Base-by-base conservation (phyloP, 1,284 basidiomycete genomes). In the Cutaneotrichosporon cutaneum region DNA sequence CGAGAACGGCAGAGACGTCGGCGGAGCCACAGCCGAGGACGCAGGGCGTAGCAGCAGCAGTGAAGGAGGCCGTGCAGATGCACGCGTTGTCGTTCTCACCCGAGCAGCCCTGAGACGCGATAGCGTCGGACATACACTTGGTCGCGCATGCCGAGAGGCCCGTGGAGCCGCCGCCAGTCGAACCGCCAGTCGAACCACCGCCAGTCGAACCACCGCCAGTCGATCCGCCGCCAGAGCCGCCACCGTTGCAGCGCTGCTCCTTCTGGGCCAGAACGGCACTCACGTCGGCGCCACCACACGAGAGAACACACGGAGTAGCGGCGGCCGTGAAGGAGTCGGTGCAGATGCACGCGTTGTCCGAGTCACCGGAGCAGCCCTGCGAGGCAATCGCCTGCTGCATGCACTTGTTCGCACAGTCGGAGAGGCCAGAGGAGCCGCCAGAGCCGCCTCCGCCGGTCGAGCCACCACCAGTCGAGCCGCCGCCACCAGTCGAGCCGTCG, bases 321-420 rank as follows among this genome's bases (percentile, higher is more conserved):
- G 58, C 58, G 24, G 42, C 22, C 24, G 33, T 42, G 58, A 54
- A 59, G 8, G 30, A 44, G 30, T 21, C 10, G 13, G 42, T 47
- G 58, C 58, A 59, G 13, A 59, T 18, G 39, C 58, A 59, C 2
- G 58, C 58, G 16, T 14, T 59, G 58, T 59, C 58, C n/a, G 32
- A 14, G 18, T 54, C 21, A 4, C 52, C 44, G 52, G 47, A 54
- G 58, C 58, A 59, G 24, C 58, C 58, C 42, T 54, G 66, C 10
- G 14, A 6, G 10, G 24, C 30, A 8, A 47, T 32, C 9, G 53
- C 53, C 4, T 32, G 45, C 26, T 13, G 11, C 13, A 55, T 24
- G 30, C 54, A 55, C 16, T 32, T 24, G 27, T 32, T n/a, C 1
- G 32, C 32, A 18, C 59, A 60, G 13, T 26, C 18, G 26, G 45